phyloP scores from a whole-genome alignment of 73 alveolate genomes.

The Effrenium voratum region DNA sequence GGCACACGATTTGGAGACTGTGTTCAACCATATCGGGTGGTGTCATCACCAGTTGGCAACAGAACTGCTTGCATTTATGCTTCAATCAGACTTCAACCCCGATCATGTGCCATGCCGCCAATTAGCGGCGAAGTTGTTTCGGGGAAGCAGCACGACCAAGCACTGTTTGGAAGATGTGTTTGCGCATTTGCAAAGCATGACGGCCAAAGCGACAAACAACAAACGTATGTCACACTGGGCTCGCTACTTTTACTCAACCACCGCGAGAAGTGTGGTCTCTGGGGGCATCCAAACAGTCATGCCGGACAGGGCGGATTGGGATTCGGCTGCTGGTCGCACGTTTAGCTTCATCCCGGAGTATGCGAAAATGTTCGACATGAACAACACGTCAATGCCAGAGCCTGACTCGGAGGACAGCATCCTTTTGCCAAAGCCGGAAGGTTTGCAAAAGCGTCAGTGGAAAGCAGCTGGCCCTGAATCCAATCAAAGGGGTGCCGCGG shows the following conservation, averaged over 20 bases:
- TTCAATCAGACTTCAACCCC: neutral
- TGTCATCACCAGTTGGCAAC: neutral
- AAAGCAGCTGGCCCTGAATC: neutral
- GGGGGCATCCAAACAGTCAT: neutral
- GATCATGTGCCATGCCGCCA: neutral
- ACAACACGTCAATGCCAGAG: neutral
- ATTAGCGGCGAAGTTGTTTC: neutral
- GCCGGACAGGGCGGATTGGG: neutral
- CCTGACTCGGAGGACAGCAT: neutral
- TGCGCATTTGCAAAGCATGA: neutral
- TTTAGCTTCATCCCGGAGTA: neutral
- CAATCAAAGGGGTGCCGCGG: neutral
- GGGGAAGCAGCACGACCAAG: slow-evolving; percentile 19
- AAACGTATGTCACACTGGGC: neutral
- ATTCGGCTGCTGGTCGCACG: neutral
- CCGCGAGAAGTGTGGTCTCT: neutral
- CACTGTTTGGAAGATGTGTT: neutral
- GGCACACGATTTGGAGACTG: neutral
- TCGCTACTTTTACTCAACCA: neutral
- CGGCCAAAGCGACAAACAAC: neutral
- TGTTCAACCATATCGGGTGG: neutral
- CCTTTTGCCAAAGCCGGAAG: neutral
- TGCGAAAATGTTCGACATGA: neutral
- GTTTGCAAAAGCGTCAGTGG: neutral
- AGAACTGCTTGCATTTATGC: neutral